These are phyloP conservation scores for Earliella scabrosa DNA, from an alignment of 1,284 basidiomycete genomes.

Conservation along the genomic window DNA sequence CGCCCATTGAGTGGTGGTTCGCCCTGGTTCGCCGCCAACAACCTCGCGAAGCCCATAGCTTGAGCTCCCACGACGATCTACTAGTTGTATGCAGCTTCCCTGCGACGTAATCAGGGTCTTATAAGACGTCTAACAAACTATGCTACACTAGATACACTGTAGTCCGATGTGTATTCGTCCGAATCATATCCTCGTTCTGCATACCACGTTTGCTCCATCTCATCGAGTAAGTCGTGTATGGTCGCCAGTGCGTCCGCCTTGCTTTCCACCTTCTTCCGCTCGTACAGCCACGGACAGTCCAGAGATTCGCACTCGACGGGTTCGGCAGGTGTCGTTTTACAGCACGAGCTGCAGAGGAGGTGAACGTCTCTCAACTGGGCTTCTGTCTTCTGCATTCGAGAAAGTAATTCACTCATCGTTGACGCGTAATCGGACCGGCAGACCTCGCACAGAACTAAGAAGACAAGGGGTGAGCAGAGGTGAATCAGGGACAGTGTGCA, in stretches of 20 bases:
- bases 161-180: neutral
- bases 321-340: conserved; percentile 58
- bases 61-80: no score
- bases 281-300: conserved; percentile 85
- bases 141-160: neutral
- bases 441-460: conserved; percentile 66
- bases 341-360: conserved; percentile 74
- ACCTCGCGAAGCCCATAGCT: neutral
- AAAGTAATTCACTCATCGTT: conserved; percentile 64
- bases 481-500: neutral
- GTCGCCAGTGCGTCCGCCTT: conserved; percentile 53
- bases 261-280: conserved; percentile 67
- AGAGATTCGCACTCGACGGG: conserved; percentile 77
- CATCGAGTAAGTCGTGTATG: conserved; percentile 39
- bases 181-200: neutral
- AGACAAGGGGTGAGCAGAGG: neutral
- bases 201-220: conserved; percentile 28
- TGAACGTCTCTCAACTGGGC: conserved; percentile 61
- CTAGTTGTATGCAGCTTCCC: no score
- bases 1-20: neutral
- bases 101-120: no score
- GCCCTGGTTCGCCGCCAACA: neutral
- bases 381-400: conserved; percentile 63
- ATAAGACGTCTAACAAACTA: neutral
- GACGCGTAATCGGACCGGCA: conserved; percentile 60